Conservation (phyloP, 2,329 filamentous ascomycete genomes). For the Aplosporella prunicola region DNA sequence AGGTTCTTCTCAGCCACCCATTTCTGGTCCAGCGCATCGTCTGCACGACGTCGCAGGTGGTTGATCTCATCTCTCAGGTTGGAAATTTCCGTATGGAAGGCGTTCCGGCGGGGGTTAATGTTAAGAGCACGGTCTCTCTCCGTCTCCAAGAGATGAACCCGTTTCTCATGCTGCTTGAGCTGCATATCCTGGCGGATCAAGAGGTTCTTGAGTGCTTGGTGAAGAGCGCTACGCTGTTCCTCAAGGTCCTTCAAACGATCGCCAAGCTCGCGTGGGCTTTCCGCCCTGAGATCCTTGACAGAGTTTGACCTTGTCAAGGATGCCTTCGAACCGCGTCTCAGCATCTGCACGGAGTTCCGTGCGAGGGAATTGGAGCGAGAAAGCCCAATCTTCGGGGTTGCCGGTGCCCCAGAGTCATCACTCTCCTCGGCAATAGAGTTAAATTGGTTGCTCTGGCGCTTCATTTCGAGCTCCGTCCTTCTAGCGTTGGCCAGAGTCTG, state of each 20-base stretch:
- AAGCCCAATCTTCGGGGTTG: slow-evolving; percentile 38
- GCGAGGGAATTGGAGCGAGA: slow-evolving; percentile 60
- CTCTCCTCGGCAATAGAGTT: slow-evolving; percentile 54
- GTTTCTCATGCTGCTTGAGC: slow-evolving; percentile 73
- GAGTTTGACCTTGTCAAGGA: slow-evolving; percentile 46
- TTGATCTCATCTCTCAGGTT: slow-evolving; percentile 77
- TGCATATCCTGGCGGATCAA: slow-evolving; percentile 80
- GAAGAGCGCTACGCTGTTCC: slow-evolving; percentile 83
- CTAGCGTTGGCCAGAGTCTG: slow-evolving; percentile 43
- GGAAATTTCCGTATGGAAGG: slow-evolving; percentile 76
- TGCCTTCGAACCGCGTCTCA: slow-evolving; percentile 20
- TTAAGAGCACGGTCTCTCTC: slow-evolving; percentile 68
- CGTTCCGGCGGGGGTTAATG: slow-evolving; percentile 59
- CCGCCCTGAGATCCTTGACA: slow-evolving; percentile 22
- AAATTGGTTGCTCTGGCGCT: slow-evolving; percentile 40
- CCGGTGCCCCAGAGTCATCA: slow-evolving; percentile 22
- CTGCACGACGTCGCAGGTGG: slow-evolving; percentile 71
- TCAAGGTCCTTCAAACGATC: slow-evolving; percentile 88
- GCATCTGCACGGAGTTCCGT: slow-evolving; percentile 38
- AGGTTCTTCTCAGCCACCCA: slow-evolving; percentile 92
- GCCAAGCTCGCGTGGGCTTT: slow-evolving; percentile 49
- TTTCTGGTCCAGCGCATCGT: slow-evolving; percentile 91
- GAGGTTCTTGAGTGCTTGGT: slow-evolving; percentile 74
- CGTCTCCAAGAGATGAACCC: slow-evolving; percentile 62
- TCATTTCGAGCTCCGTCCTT: slow-evolving; percentile 39